These are phyloP conservation scores for Dactylellina cionopaga DNA, from an alignment of 2,329 filamentous ascomycete species.

Conservation along the genomic window DNA sequence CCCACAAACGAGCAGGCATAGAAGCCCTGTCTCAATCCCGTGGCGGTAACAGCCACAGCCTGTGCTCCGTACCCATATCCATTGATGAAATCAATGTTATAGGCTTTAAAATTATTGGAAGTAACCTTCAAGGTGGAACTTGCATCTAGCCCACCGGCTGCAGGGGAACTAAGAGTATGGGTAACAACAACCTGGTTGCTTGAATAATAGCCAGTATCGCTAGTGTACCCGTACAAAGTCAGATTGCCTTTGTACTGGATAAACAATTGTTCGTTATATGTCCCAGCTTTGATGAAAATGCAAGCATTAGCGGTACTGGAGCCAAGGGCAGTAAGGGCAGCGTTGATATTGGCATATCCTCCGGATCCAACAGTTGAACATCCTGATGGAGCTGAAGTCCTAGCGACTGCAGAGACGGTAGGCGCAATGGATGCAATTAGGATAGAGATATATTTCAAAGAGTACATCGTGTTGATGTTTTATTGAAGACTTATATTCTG, in stretches of 20 bases:
- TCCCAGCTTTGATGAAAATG: slow-evolving; percentile 59
- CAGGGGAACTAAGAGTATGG: slow-evolving; percentile 58
- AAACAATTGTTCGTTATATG: slow-evolving; percentile 59
- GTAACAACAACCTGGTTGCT: slow-evolving; percentile 59
- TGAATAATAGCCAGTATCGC: slow-evolving; percentile 57
- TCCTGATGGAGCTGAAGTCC: slow-evolving; percentile 18
- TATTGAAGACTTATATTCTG: too few relatives aligned
- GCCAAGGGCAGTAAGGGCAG: slow-evolving; percentile 57
- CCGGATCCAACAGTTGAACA: slow-evolving; percentile 53
- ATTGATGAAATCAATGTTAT: slow-evolving; percentile 60
- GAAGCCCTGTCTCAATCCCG: slow-evolving; percentile 59
- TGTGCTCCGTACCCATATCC: slow-evolving; percentile 59
- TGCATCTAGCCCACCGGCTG: slow-evolving; percentile 58
- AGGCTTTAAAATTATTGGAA: slow-evolving; percentile 58
- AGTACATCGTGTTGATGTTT: neutral
- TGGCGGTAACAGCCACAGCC: slow-evolving; percentile 58
- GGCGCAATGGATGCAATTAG: slow-evolving; percentile 1
- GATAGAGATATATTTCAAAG: neutral
- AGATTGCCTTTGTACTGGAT: slow-evolving; percentile 58
- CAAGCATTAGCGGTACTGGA: slow-evolving; percentile 57
- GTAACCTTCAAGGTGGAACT: slow-evolving; percentile 59
- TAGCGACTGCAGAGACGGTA: slow-evolving; percentile 16
- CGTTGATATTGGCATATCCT: slow-evolving; percentile 57
- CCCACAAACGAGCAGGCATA: slow-evolving; percentile 60
- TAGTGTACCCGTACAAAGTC: slow-evolving; percentile 59